Evolutionary conservation across 1,139 yeast genomes (phyloP), one percentile per base, ranked within the genome.

Genomic region (Pichia sp.): DNA sequence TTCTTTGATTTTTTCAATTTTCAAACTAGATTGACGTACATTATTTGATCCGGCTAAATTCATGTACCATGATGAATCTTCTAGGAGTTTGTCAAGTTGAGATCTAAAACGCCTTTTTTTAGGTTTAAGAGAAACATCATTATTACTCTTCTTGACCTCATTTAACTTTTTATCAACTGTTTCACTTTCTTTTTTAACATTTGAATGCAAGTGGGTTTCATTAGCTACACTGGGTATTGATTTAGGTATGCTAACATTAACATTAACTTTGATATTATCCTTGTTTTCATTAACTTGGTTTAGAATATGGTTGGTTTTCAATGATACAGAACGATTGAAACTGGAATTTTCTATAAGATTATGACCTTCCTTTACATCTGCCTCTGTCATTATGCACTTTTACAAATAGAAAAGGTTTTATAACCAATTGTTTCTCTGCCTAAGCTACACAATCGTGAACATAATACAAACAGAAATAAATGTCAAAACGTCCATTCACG

Each of bases 51-150:
- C 36, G 9, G 46, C 16, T 8, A 46, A 37, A 34, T 47, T 46
- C 16, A 40, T 43, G 43, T 50, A 44, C 53, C 53, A 50, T 24
- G 32, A 23, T 18, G 49, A 45, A 24, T 45, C 50, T 22, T 45
- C 49, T 22, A 50, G 39, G 12, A 50, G 25, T 15, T 45, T 40
- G 2, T 48, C 49, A 20, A 50, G 26, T 22, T 23, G 29, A 18
- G 25, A 30, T 15, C 13, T 39, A 7, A 20, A 15, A 23, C 16
- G 38, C 23, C 18, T 25, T 24, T 32, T 32, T 18, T 9, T 32
- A 32, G 5, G 9, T 7, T 32, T 32, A 32, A 18, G 6, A 16
- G 36, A 18, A 32, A 18, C n/a, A 32, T 18, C 18, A 11, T 2
- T 22, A 32, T 16, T 32, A 32, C 2, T 18, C 2, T 15, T 1